Conservation (phyloP, 1,139 yeast species). For the Pichia sp. region DNA sequence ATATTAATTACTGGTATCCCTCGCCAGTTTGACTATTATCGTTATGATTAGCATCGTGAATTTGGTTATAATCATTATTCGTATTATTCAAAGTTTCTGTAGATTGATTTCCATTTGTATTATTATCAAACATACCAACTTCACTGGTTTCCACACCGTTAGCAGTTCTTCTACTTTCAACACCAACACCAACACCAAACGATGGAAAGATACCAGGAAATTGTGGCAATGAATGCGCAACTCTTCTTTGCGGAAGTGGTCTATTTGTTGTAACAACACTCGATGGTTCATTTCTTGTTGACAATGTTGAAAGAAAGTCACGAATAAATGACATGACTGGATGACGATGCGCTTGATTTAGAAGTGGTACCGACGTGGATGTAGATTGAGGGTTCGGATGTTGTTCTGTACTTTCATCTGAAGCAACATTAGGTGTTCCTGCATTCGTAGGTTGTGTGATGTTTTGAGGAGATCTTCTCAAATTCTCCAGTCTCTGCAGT, state of each 20-base stretch:
- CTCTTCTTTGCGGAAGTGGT: background rate
- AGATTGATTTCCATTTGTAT: background rate
- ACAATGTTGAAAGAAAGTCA: slow-evolving; percentile 7
- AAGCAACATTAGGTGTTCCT: background rate
- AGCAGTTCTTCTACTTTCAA: slow-evolving; percentile 45
- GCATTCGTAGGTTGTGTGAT: too few relatives aligned
- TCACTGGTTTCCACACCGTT: slow-evolving; percentile 40
- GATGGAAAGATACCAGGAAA: slow-evolving; percentile 36
- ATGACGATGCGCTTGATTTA: slow-evolving; percentile 1
- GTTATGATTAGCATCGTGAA: background rate
- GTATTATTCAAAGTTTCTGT: background rate
- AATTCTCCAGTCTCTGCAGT: background rate
- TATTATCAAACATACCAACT: slow-evolving; percentile 8
- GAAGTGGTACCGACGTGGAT: background rate
- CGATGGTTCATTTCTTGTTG: background rate
- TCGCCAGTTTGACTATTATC: background rate
- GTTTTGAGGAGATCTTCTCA: background rate
- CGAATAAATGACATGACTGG: slow-evolving; percentile 11
- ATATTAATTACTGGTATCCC: background rate
- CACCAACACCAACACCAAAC: slow-evolving; percentile 52
- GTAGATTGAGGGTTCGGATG: background rate
- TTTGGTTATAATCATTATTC: background rate
- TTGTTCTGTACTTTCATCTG: background rate
- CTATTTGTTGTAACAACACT: background rate
- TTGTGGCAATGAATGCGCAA: background rate